Conservation (phyloP, 805 yeast genomes). For the Ogataea ramenticola region DNA sequence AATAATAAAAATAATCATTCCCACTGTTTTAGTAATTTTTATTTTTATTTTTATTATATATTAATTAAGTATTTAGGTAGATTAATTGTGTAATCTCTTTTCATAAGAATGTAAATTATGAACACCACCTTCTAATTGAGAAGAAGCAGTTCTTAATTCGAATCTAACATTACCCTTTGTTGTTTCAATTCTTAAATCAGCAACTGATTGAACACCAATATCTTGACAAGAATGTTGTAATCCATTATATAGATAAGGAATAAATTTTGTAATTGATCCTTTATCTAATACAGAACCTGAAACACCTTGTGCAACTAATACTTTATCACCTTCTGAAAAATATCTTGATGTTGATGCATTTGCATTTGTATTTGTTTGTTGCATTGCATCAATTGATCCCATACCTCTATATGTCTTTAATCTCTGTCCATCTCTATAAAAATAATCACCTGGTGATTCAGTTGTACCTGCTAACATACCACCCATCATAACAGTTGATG, state of each 20-base stretch:
- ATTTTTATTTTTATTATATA: too few relatives aligned
- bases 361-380: slow-evolving; percentile 77
- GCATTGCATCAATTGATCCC: slow-evolving; percentile 99
- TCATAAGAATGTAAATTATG: slow-evolving; percentile 94
- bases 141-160: slow-evolving; percentile 97
- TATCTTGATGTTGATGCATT: slow-evolving; percentile 98
- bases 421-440: slow-evolving; percentile 96
- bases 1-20: too few relatives aligned
- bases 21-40: too few relatives aligned
- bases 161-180: slow-evolving; percentile 72
- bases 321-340: slow-evolving; percentile 93
- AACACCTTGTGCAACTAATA: slow-evolving; percentile 98
- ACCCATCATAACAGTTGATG: slow-evolving; percentile 99
- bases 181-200: slow-evolving; percentile 56
- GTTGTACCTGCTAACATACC: slow-evolving; percentile 98
- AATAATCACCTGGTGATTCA: slow-evolving; percentile 98
- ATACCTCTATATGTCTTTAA: slow-evolving; percentile 97
- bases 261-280: slow-evolving; percentile 88
- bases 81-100: slow-evolving; percentile 87
- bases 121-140: slow-evolving; percentile 98
- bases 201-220: slow-evolving; percentile 74
- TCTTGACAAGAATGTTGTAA: slow-evolving; percentile 98
- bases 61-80: background rate
- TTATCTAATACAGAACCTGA: slow-evolving; percentile 95
- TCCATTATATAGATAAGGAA: slow-evolving; percentile 92